Evolutionary conservation across 257 asterid genomes (phyloP).

Genomic region (Ehretia macrophylla): DNA sequence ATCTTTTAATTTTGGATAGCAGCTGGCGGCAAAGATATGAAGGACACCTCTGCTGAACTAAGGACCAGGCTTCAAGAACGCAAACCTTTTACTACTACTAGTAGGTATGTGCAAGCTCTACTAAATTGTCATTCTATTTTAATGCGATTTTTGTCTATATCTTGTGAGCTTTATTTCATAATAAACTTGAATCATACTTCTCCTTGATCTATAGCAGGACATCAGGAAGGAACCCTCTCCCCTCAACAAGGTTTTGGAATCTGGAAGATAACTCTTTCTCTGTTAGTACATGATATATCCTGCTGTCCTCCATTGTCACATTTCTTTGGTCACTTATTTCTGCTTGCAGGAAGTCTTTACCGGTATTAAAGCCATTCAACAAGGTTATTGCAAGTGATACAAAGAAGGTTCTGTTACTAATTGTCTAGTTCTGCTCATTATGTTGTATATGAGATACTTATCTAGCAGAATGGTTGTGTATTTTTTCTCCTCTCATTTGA

Average conservation of each 20-base stretch:
- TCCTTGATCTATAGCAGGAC: slow-evolving; percentile 43
- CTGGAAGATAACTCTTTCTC: background rate
- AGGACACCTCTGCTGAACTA: slow-evolving; percentile 30
- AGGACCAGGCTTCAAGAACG: slow-evolving; percentile 40
- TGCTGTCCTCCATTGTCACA: slow-evolving; percentile 8
- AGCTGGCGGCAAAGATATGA: slow-evolving; percentile 32
- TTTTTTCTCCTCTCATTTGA: background rate
- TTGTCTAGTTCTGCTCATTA: slow-evolving; percentile 16
- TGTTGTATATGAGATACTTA: background rate
- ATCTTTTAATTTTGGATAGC: slow-evolving; percentile 25
- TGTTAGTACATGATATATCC: background rate
- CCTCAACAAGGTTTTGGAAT: slow-evolving; percentile 47
- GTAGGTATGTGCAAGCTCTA: slow-evolving; percentile 34
- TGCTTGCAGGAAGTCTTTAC: slow-evolving; percentile 66
- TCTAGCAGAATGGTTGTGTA: background rate
- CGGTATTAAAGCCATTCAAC: slow-evolving; percentile 46
- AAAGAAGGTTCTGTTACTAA: slow-evolving; percentile 42
- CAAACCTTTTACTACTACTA: slow-evolving; percentile 31
- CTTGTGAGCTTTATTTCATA: background rate
- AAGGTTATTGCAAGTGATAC: slow-evolving; percentile 24
- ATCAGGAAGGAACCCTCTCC: slow-evolving; percentile 39
- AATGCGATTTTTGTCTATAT: slow-evolving; percentile 3
- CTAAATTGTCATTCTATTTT: slow-evolving; percentile 1
- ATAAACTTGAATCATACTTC: background rate
- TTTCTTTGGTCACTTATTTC: slow-evolving; percentile 11